phyloP scores from a whole-genome alignment of 768 basidiomycete genomes.

The Amanita pseudoporphyria region DNA sequence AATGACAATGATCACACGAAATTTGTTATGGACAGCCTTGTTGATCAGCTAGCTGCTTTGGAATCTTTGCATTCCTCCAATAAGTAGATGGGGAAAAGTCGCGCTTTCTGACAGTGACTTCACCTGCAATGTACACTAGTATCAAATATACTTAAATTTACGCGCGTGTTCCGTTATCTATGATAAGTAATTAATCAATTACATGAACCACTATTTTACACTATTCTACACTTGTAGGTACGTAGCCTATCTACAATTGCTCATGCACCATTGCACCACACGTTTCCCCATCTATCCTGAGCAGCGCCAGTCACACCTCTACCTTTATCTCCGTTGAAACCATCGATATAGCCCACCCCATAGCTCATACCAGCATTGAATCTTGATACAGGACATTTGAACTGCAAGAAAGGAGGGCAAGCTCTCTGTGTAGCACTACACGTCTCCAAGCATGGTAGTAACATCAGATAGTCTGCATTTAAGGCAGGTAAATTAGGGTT shows the following conservation, averaged over 20 bases:
- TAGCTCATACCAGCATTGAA: slow-evolving; percentile 66
- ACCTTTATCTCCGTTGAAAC: slow-evolving; percentile 33
- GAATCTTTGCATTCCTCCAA: slow-evolving; percentile 23
- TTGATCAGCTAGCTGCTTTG: slow-evolving; percentile 71
- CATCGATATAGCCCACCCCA: slow-evolving; percentile 68
- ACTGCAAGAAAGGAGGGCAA: slow-evolving; percentile 66
- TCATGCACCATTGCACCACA: slow-evolving; percentile 54
- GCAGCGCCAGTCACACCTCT: slow-evolving; percentile 42
- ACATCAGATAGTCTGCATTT: slow-evolving; percentile 38
- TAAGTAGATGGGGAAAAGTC: not conserved
- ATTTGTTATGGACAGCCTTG: slow-evolving; percentile 75
- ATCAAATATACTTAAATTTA: too few relatives aligned
- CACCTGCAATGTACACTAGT: too few relatives aligned
- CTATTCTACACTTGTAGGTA: too few relatives aligned
- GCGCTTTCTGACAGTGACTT: too few relatives aligned
- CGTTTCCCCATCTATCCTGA: slow-evolving; percentile 64
- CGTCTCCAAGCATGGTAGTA: slow-evolving; percentile 74
- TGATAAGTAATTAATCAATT: too few relatives aligned
- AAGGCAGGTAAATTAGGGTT: slow-evolving; percentile 40
- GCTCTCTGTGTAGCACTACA: slow-evolving; percentile 67
- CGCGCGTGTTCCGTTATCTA: too few relatives aligned
- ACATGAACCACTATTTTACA: too few relatives aligned
- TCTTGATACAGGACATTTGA: slow-evolving; percentile 50
- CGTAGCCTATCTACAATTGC: too few relatives aligned
- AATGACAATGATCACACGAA: slow-evolving; percentile 18